These are phyloP conservation scores for Adiantum capillusveneris DNA, from an alignment of 75 land plant genomes.

Conservation along the genomic window DNA sequence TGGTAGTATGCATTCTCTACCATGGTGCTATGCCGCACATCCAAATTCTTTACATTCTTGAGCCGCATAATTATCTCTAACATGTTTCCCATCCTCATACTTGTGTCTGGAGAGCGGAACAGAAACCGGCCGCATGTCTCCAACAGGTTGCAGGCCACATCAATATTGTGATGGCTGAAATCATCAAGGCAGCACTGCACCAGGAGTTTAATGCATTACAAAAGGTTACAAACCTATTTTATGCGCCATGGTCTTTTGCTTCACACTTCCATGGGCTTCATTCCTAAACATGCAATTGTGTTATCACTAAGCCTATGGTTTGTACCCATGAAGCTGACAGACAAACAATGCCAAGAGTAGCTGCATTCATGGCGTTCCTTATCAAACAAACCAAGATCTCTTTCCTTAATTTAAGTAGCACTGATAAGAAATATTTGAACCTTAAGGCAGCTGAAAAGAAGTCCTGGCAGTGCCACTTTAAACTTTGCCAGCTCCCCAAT, in stretches of 20 bases:
- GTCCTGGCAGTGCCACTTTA: slow-evolving; percentile 71
- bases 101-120: slow-evolving; percentile 90
- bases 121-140: slow-evolving; percentile 97
- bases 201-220: no score
- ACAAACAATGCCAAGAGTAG: no score
- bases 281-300: no score
- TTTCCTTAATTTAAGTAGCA: no score
- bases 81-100: slow-evolving; percentile 94
- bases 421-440: no score
- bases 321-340: no score
- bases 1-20: slow-evolving; percentile 98
- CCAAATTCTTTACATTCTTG: slow-evolving; percentile 97
- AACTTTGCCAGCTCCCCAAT: slow-evolving; percentile 98
- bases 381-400: no score
- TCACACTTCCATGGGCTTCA: no score
- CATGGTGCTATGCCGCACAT: slow-evolving; percentile 92
- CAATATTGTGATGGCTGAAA: slow-evolving; percentile 95
- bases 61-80: slow-evolving; percentile 94
- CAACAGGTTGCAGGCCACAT: slow-evolving; percentile 97
- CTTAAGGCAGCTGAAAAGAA: slow-evolving; percentile 91
- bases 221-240: no score
- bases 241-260: no score
- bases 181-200: slow-evolving; percentile 93
- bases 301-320: no score
- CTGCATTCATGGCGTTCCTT: no score